Base-by-base conservation (phyloP, 345 rosid species). In the Lenwebbia sp. region DNA sequence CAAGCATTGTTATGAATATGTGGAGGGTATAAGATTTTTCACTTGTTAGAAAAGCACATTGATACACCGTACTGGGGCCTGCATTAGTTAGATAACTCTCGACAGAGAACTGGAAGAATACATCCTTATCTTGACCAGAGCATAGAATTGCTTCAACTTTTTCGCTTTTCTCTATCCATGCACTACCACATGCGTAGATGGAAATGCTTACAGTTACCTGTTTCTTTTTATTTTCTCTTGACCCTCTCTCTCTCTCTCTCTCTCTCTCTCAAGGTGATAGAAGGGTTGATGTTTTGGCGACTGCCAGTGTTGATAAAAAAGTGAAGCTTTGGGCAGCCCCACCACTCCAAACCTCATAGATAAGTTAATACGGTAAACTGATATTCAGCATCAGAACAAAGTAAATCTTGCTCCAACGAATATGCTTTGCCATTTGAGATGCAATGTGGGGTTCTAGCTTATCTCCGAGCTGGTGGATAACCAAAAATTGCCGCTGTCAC, bases 291-390 rank as follows among this genome's bases (percentile, higher is more conserved):
- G 89, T 97, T 76, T 92, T 96, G 84, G 99, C 94, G 14, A 94
- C 99, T 12, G 88, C 98, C 82, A 90, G 98, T 54, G 92, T 84
- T 54, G 99, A 97, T 94, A 95, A 97, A 91, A 97, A 96, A 89
- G 97, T 97, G 86, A 97, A 95, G 92, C 89, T 97, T 82, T 96
- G 99, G 99, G 94, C 90, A 84, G 94, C 94, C 84, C 98, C 99
- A 41, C 89, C 92, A 37, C 88, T 78, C 57, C 84, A 76, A 21
- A 57, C 30, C 33, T 75, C 44, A 13, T 56, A 83, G 65, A 86
- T 53, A 26, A 74, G 58, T 49, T 1, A 4, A 74, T 51, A 1
- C 44, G 9, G n/a, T 30, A 33, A 28, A 37, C 60, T 70, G 82
- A 40, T 50, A 65, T 19, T 19, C 55, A 49, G 78, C 51, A 81